Evolutionary conservation across 257 asterid genomes (phyloP).

Genomic region (Solanum corneliomulleri): DNA sequence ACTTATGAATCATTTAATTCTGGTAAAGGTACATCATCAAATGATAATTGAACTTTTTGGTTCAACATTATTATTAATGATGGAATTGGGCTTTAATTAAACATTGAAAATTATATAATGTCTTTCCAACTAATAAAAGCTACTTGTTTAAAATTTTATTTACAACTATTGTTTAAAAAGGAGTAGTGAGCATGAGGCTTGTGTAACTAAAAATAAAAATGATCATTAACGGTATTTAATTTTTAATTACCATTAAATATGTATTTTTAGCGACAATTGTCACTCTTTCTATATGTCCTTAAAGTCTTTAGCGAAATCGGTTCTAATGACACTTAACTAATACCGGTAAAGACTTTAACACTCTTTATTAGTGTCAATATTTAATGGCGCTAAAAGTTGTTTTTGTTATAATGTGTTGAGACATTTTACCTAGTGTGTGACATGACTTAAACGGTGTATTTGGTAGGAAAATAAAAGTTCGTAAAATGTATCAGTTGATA

Average conservation of each 20-base stretch:
- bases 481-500: no score
- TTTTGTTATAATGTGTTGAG: neutral
- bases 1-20: neutral
- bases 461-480: neutral
- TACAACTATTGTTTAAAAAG: neutral
- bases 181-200: neutral
- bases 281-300: no score
- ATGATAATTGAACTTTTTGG: neutral
- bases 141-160: neutral
- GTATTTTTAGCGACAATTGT: no score
- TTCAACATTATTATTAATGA: neutral
- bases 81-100: neutral
- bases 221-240: no score
- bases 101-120: neutral
- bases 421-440: neutral
- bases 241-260: no score
- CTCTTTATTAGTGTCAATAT: no score
- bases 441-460: neutral
- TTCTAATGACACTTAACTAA: no score
- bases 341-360: no score
- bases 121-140: neutral
- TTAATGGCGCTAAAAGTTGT: no score
- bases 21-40: neutral
- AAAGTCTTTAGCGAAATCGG: no score
- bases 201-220: no score